Evolutionary conservation across 2,329 filamentous ascomycete species (phyloP).

Genomic region (Xylariaceae sp.): DNA sequence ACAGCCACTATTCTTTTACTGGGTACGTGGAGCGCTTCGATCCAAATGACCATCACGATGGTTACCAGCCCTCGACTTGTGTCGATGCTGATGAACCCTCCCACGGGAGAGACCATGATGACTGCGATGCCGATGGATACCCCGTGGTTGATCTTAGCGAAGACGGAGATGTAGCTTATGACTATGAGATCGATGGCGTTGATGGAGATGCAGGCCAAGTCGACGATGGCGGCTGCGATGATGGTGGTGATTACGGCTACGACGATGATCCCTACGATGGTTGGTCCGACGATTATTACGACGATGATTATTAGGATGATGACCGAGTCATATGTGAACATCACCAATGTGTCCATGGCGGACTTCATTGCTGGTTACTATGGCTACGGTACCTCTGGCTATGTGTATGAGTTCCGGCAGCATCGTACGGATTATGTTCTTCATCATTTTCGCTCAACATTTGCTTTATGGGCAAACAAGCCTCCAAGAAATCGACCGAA

Average conservation of each 20-base stretch:
- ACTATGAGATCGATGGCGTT: not conserved
- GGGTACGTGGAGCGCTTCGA: not conserved
- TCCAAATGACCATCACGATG: not conserved
- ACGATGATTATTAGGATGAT: not conserved
- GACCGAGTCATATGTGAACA: not conserved
- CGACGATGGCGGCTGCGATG: not conserved
- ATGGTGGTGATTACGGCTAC: not conserved
- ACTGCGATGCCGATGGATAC: not conserved
- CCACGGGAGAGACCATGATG: not conserved
- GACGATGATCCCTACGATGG: not conserved
- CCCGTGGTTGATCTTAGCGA: not conserved
- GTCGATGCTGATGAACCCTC: not conserved
- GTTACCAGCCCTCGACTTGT: not conserved
- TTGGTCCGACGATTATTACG: not conserved
- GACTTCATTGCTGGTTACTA: not conserved
- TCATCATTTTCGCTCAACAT: not conserved
- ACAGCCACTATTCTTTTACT: not conserved
- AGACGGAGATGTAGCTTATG: not conserved
- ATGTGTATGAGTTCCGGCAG: not conserved
- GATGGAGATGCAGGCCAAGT: not conserved
- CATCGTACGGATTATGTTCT: not conserved
- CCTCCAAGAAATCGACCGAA: no score
- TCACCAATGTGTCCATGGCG: not conserved
- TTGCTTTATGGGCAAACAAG: no score
- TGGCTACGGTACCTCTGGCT: not conserved